phyloP scores from a whole-genome alignment of 345 rosid genomes.

The Rubroshorea leprosula region DNA sequence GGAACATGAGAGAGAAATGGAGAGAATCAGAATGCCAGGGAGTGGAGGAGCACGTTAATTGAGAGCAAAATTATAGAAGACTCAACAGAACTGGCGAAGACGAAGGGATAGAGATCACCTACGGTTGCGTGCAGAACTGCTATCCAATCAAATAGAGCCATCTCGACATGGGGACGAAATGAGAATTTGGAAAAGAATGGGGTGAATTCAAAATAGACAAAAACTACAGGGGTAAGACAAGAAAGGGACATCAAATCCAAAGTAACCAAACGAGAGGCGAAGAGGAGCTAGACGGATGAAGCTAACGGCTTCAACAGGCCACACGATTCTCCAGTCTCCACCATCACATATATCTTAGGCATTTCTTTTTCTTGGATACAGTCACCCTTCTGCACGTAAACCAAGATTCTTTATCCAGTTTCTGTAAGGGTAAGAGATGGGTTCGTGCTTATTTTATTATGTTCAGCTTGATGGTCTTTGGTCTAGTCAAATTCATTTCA shows the following conservation, averaged over 20 bases:
- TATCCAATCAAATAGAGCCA: not conserved
- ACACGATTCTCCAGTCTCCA: slow-evolving; percentile 44
- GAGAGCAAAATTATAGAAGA: not conserved
- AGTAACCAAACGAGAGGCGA: slow-evolving; percentile 40
- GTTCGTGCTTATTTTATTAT: not conserved
- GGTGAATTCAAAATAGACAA: not conserved
- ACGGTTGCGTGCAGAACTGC: not conserved
- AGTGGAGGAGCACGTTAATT: not conserved
- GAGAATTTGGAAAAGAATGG: not conserved
- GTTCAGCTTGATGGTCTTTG: slow-evolving; percentile 8
- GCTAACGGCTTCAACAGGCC: slow-evolving; percentile 44
- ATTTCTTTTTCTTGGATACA: not conserved
- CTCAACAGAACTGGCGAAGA: not conserved
- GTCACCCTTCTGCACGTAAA: not conserved
- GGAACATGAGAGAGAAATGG: too few species aligned
- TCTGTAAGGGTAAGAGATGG: slow-evolving; percentile 19
- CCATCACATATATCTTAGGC: slow-evolving; percentile 21
- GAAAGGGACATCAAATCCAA: too few species aligned
- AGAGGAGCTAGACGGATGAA: slow-evolving; percentile 20
- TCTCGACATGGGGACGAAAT: not conserved
- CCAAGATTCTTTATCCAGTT: not conserved
- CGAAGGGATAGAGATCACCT: not conserved
- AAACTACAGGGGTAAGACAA: not conserved
- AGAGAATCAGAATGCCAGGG: not conserved
- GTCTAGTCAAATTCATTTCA: not conserved